phyloP scores from a whole-genome alignment of 768 basidiomycete genomes.

The Rickenella mellea region DNA sequence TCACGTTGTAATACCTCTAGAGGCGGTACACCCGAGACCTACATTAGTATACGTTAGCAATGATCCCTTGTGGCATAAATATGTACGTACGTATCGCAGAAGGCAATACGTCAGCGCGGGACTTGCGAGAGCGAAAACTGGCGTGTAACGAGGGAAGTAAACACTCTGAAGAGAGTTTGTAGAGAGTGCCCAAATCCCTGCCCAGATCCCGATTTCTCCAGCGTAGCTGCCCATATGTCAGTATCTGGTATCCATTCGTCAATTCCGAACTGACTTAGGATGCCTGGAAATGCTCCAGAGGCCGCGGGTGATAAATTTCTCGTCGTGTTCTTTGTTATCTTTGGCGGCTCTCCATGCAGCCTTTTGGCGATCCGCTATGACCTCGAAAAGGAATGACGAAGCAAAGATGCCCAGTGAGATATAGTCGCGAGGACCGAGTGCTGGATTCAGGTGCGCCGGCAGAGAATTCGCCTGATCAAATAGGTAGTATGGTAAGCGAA shows the following conservation, averaged over 20 bases:
- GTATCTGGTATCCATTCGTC: neutral
- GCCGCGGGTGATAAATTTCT: constrained; percentile 59
- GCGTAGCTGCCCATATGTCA: constrained; percentile 40
- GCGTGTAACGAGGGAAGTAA: constrained; percentile 33
- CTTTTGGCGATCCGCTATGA: constrained; percentile 59
- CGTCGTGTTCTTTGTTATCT: constrained; percentile 54
- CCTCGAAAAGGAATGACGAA: constrained; percentile 50
- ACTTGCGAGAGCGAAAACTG: constrained; percentile 41
- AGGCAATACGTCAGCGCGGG: constrained; percentile 58
- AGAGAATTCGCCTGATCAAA: constrained; percentile 35
- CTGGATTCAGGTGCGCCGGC: constrained; percentile 38
- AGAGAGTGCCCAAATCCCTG: constrained; percentile 53
- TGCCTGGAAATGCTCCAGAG: constrained; percentile 62
- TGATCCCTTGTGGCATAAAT: neutral
- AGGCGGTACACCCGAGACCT: constrained; percentile 64
- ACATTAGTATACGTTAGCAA: neutral
- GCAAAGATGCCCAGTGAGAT: constrained; percentile 43
- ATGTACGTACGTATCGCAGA: constrained; percentile 35
- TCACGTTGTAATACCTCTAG: constrained; percentile 35
- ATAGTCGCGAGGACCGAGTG: constrained; percentile 46
- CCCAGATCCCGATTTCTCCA: constrained; percentile 64
- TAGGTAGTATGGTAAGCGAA: neutral
- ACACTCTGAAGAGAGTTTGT: constrained; percentile 35
- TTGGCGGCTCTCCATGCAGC: constrained; percentile 48
- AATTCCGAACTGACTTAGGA: constrained; percentile 60